Evolutionary conservation across 495 filamentous ascomycete species (phyloP).

Genomic region (Aspergillus panamensis): DNA sequence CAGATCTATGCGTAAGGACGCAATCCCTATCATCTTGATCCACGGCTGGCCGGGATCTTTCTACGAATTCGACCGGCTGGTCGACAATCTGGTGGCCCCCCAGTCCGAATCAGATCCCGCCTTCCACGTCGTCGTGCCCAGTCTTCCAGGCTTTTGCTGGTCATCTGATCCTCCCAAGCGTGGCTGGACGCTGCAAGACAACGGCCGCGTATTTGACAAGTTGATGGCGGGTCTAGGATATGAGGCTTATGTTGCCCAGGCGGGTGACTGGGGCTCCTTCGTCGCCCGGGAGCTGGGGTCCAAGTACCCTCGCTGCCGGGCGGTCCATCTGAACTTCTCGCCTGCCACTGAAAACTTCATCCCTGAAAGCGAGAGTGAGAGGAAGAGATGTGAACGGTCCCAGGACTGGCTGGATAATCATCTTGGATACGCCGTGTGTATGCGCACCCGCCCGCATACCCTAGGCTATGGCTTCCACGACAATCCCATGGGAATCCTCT

Average conservation of each 20-base stretch:
- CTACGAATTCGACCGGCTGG: slow-evolving; percentile 24
- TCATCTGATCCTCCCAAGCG: neutral
- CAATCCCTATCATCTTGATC: slow-evolving; percentile 35
- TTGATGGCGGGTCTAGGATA: neutral
- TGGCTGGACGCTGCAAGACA: slow-evolving; percentile 1
- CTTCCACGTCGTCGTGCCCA: slow-evolving; percentile 8
- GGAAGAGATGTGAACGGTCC: neutral
- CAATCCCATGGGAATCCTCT: slow-evolving; percentile 34
- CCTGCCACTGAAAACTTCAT: neutral
- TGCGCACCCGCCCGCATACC: slow-evolving; percentile 17
- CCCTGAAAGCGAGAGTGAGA: neutral
- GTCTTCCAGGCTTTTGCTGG: slow-evolving; percentile 1
- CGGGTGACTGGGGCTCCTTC: neutral
- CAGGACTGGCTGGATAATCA: slow-evolving; percentile 11
- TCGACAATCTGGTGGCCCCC: neutral
- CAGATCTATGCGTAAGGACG: slow-evolving; percentile 10
- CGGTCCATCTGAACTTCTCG: neutral
- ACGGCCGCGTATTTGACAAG: neutral
- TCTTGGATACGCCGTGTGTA: slow-evolving; percentile 15
- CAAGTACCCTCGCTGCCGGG: neutral
- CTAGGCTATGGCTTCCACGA: slow-evolving; percentile 37
- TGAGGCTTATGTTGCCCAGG: neutral
- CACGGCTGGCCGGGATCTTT: slow-evolving; percentile 43
- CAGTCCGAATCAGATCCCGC: neutral
- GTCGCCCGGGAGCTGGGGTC: neutral